Base-by-base conservation (phyloP, 257 asterid species). In the Salvia hispanica region DNA sequence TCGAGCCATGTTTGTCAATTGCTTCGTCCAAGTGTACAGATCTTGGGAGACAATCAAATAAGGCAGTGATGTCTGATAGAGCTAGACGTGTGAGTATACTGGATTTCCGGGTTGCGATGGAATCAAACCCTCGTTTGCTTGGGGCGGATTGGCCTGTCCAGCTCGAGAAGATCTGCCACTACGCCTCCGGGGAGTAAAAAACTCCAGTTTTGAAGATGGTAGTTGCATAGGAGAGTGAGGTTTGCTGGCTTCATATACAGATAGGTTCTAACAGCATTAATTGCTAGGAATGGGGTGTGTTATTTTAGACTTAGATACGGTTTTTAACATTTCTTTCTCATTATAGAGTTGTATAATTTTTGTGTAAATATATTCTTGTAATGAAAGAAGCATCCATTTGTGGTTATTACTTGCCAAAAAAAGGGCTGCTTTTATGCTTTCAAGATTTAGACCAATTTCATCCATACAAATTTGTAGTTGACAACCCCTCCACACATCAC, bases 31-130 rank as follows among this genome's bases (percentile, higher is more conserved):
- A 25, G 31, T 25, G 31, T 25, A 25, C 31, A 25, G 31, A 25
- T 25, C 31, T 25, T 25, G 31, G 31, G 31, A 25, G 31, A 25
- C 31, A 25, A 25, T 25, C 31, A 25, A 78, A 69, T 65, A 21
- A 50, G 60, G 82, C 53, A 31, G 61, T 44, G 59, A 34, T 59
- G 21, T 52, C 84, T 61, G 78, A 67, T 39, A 64, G 33, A 54
- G 71, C 74, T 21, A 33, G 67, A 0, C 14, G 11, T 50, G 79
- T 67, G 44, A 78, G 81, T 55, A 69, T 83, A 83, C 70, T 74
- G 55, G 98, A 90, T 73, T 92, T 88, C 62, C 88, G 87, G 56
- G 89, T 90, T 45, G 93, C 94, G 13, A 76, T 90, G 87, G 93
- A 90, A 76, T 77, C 85, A 48, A 85, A 92, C 70, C 88, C 94